Evolutionary conservation across 257 asterid genomes (phyloP), one percentile per base, ranked within the genome.

Genomic region (Nicotiana knightiana): DNA sequence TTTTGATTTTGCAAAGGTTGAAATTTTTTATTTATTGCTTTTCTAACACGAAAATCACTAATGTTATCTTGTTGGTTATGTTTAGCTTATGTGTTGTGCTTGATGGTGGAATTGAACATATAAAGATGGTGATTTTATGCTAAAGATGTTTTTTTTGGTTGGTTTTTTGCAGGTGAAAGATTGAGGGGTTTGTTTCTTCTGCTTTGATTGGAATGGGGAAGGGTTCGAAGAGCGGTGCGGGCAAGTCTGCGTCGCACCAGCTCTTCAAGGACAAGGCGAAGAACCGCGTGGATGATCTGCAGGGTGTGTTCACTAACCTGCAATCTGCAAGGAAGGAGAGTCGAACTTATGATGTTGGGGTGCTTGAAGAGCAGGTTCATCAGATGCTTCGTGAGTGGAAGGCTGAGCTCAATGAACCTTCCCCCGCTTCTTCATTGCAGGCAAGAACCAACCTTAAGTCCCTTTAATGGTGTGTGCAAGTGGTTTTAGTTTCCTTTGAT

Each of bases 341-440:
- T 84, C 95, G 99, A 54, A 59, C 89, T 9, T 82, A 84, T 61
- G 99, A 96, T 82, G 95, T 85, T 76, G 91, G 93, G 28, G 84
- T 96, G 88, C 97, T 94, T 37, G 99, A 96, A 86, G 99, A 94
- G 91, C 99, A 96, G 90, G 96, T 96, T 79, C 92, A 94, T 81
- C 99, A 91, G 93, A 89, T 93, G 97, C 99, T 96, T 67, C 98
- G 99, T 0, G 98, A 96, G 79, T 96, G 98, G 98, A 90, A 94
- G 82, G 88, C 95, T 71, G 99, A 96, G 90, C 97, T 96, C 77
- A 89, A 88, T 80, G 97, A 93, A 87, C 97, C 97, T 30, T 91
- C 99, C 73, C 99, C 99, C n/a, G 98, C 99, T 61, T 87, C 99
- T 81, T 96, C 99, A 12, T 83, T 94, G 87, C 99, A 93, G 96